Evolutionary conservation across 495 filamentous ascomycete species (phyloP).

Genomic region (Chaetomium tenue): DNA sequence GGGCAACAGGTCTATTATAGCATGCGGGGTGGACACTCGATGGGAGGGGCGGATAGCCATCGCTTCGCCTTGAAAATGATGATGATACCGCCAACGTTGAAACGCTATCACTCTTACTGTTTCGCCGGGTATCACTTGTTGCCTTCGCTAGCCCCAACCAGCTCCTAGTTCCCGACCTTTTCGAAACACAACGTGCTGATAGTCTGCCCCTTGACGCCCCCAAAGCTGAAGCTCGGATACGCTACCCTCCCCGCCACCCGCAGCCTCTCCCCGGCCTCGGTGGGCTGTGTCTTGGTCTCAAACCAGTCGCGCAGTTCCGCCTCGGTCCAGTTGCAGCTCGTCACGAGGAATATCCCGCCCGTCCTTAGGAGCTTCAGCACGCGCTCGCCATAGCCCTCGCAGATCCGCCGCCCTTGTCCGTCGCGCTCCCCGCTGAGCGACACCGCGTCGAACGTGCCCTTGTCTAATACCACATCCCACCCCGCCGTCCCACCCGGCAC

Average conservation of each 20-base stretch:
- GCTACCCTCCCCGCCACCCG: slow-evolving; percentile 62
- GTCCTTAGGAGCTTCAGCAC: slow-evolving; percentile 62
- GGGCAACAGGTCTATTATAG: neutral
- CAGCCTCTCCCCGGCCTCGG: slow-evolving; percentile 24
- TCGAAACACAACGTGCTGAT: slow-evolving; percentile 80
- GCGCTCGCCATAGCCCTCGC: slow-evolving; percentile 69
- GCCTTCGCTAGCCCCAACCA: neutral
- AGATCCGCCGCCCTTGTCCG: slow-evolving; percentile 52
- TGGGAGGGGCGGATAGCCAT: neutral
- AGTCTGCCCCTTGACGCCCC: slow-evolving; percentile 78
- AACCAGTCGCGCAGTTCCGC: slow-evolving; percentile 80
- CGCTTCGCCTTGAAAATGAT: neutral
- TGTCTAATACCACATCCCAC: slow-evolving; percentile 90
- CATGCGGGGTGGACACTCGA: neutral
- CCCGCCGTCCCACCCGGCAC: slow-evolving; percentile 29
- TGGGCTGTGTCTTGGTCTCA: slow-evolving; percentile 35
- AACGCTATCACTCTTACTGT: neutral
- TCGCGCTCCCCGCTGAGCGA: slow-evolving; percentile 65
- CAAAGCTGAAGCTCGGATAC: slow-evolving; percentile 84
- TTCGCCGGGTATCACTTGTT: slow-evolving; percentile 13
- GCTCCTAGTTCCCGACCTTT: slow-evolving; percentile 30
- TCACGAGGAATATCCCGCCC: slow-evolving; percentile 76
- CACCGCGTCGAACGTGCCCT: slow-evolving; percentile 96
- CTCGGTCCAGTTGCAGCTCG: slow-evolving; percentile 98
- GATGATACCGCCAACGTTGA: too few species aligned